Evolutionary conservation across 2,329 filamentous ascomycete species (phyloP), one percentile per base, ranked within the genome.

Genomic region (Lachnellula occidentalis): DNA sequence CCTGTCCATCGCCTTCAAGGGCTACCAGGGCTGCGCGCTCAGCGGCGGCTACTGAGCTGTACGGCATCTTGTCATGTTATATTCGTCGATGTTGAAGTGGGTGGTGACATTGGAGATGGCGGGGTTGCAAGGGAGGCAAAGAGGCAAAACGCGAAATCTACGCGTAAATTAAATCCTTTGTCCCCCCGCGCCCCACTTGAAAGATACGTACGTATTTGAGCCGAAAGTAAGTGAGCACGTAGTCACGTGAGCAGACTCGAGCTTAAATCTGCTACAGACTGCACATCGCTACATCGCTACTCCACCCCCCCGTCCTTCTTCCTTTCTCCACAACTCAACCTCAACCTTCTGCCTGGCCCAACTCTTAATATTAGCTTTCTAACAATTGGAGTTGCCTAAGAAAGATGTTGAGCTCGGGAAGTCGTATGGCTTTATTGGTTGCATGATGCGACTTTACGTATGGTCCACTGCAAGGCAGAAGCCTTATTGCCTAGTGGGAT

Each of bases 11-110:
- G 5, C 55, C 58, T 31, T 58, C 50, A 14, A 58, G 11, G n/a
- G 52, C 58, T 34, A 54, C 48, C 9, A 58, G 11, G 17, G 54
- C 58, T 43, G 56, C 56, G 22, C 47, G 42, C 14, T 34, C 50
- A 7, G 49, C 49, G 4, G 31, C 31, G 4, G 17, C 37, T 14
- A 51, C 3, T 3, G 49, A 48, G 15, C n/a, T 14, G 22, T 39
- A 48, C 48, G 19, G 31, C 45, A 45, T 17, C 41, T 45, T 34
- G 15, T 34, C n/a, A 12, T 31, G 6, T 43, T 12, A 34, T n/a
- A 15, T 45, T 27, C 22, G 15, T 31, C 14, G 19, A 21, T 12
- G 2, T n/a, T 14, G 11, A 22, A n/a, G n/a, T n/a, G n/a, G n/a
- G n/a, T n/a, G 17, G 41, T 43, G n/a, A 19, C 5, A 8, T 15